Base-by-base conservation (phyloP, 169 alveolate species). In the Plasmodium relictum region DNA sequence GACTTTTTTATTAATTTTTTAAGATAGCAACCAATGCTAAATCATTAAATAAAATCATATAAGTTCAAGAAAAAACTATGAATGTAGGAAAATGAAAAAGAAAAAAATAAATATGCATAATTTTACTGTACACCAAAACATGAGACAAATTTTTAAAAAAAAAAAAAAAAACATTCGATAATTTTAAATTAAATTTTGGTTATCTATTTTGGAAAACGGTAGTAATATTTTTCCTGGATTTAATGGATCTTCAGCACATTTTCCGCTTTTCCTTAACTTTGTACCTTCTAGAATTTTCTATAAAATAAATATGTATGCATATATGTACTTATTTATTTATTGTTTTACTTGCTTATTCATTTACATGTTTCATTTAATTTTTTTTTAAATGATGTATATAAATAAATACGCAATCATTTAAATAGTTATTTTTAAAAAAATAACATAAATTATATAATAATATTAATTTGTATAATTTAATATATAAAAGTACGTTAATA, bases 141-240 rank as follows among this genome's bases (percentile, higher is more conserved):
- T n/a, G n/a, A n/a, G n/a, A n/a, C n/a, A n/a, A n/a, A n/a, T n/a
- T n/a, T n/a, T n/a, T n/a, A n/a, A n/a, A 31, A 31, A 31, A 31
- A 31, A 31, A 31, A 31, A 31, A 31, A 31, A 31, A 31, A 31
- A 31, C 39, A 31, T 31, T 31, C 39, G 3, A 31, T 31, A n/a
- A 54, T 10, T 54, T 12, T 8, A 54, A 0, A 12, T 54, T 0
- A 54, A 54, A 54, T 16, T 54, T 8, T n/a, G 16, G 22, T 54
- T 54, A 54, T 54, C 22, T 54, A 54, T 16, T 54, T 54, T 54
- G 22, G 31, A 54, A 54, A 54, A 54, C 12, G 62, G 62, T 54
- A 54, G 12, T 54, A 54, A 54, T n/a, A 54, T 54, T 54, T 54
- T 54, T 54, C 62, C 62, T n/a, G 62, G 62, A 22, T n/a, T 54